Evolutionary conservation across 2,329 filamentous ascomycete species (phyloP), one percentile per base, ranked within the genome.

Genomic region (Ceratocystis albifundus): DNA sequence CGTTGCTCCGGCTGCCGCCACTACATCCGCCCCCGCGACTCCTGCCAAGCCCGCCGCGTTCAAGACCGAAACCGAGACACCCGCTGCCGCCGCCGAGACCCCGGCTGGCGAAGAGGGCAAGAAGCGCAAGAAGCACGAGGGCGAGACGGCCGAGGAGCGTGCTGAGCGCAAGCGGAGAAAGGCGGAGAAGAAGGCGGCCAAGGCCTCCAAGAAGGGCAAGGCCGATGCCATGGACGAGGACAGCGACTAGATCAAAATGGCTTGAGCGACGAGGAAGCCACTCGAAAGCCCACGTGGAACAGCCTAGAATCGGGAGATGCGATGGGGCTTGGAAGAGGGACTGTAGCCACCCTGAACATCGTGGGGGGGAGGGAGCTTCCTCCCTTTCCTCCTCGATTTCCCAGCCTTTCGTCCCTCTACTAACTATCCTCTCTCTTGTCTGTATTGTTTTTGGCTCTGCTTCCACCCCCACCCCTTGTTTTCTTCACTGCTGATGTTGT

Each of bases 111-210:
- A 81, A 66, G 81, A 84, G 64, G 81, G 83, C 71, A 88, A 83
- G 75, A 82, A 85, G 77, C 86, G 87, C 78, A 90, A 90, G 82
- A 94, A 91, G 82, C 87, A 89, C 74, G 87, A 90, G 45, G 87
- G 88, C 72, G 87, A 90, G 78, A 87, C 85, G 17, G 77, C 85
- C 30, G 86, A 89, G 73, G 85, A 86, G 75, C 84, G 83, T 77
- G 82, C 81, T 4, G 81, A 83, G 76, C 79, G 81, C 70, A 84
- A 84, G 77, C 78, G 80, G 71, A 77, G 80, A 73, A 84, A 83
- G 77, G 81, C 81, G 1, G 81, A 83, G 75, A 84, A 83, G 77
- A 84, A 83, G 75, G 80, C 80, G 1, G 79, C 79, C 71, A 82
- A 82, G 75, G 77, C 79, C 55, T 79, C 80, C 65, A 82, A 82